Evolutionary conservation across 768 basidiomycete genomes (phyloP), one percentile per base, ranked within the genome.

Genomic region (Mycena galericulata): DNA sequence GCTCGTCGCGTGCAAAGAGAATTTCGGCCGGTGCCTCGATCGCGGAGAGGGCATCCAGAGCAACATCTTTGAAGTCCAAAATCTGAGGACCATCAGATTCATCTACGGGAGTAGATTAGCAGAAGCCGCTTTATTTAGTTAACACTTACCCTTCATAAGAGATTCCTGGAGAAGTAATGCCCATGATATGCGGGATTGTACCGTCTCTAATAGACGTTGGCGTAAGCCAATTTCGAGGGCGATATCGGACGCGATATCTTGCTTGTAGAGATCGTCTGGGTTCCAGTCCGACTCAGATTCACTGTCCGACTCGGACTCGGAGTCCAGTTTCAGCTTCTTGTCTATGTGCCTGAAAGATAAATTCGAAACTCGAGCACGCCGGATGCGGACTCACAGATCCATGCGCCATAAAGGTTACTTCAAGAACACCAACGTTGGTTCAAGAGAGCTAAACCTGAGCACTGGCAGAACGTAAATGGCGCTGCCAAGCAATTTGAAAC

Each of bases 171-270:
- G 73, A 34, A 80, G 49, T n/a, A 77, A 53, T 41, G 85, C 87
- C 87, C 86, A 88, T 58, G 80, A 75, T 40, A 88, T 85, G 38
- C 86, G 80, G 10, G 82, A 79, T 68, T 86, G 78, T 32, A 86
- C 68, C 4, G 82, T 83, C 55, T 79, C 74, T 20, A 78, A 77
- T 32, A 88, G 71, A 57, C 83, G 81, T 59, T 81, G 73, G 51
- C 83, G 80, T 22, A 87, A 60, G 8, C 79, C 77, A 43, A 88
- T 85, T 71, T 88, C 87, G 4, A 85, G 73, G 71, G 85, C 81
- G 53, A 88, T 75, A 69, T 87, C 84, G 5, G 72, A 29, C 26
- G 49, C 61, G 30, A 74, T 65, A 62, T 71, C 70, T 46, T 68
- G 57, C 30, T 10, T 47, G 30, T 61, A 67, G 24, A 57, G 51